Conservation (phyloP, 805 yeast genomes). For the Priceomyces melissophilus region DNA sequence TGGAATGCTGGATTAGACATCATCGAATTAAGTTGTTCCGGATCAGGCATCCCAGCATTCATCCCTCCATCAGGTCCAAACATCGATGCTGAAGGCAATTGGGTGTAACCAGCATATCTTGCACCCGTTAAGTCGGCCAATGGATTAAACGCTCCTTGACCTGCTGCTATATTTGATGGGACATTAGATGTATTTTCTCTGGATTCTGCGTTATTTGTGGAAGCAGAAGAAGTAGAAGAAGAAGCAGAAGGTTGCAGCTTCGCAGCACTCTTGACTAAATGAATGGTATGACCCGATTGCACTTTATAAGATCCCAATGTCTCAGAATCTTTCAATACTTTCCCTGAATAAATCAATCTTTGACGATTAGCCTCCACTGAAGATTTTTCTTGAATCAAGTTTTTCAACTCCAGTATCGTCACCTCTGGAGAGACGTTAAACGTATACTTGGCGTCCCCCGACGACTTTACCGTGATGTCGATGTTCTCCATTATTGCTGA, state of each 20-base stretch:
- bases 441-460: slow-evolving; percentile 80
- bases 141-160: slow-evolving; percentile 85
- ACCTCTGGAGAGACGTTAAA: slow-evolving; percentile 50
- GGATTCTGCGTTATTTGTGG: slow-evolving; percentile 11
- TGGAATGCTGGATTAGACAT: slow-evolving; percentile 79
- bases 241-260: slow-evolving; percentile 25
- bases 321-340: slow-evolving; percentile 83
- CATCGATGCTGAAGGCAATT: slow-evolving; percentile 81
- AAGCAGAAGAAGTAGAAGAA: slow-evolving; percentile 18
- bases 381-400: slow-evolving; percentile 54
- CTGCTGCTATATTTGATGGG: slow-evolving; percentile 83
- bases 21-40: slow-evolving; percentile 70
- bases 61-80: slow-evolving; percentile 96
- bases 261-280: slow-evolving; percentile 78
- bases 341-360: slow-evolving; percentile 89
- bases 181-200: slow-evolving; percentile 26
- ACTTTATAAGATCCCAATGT: slow-evolving; percentile 73
- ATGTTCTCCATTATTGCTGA: slow-evolving; percentile 23
- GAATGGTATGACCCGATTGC: slow-evolving; percentile 83
- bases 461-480: slow-evolving; percentile 37
- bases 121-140: slow-evolving; percentile 93
- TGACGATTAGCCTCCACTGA: slow-evolving; percentile 76
- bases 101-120: slow-evolving; percentile 88
- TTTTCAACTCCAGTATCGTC: slow-evolving; percentile 69
- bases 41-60: slow-evolving; percentile 65